phyloP scores from a whole-genome alignment of 306 rosid species.

The Herpetospermum pedunculosum region DNA sequence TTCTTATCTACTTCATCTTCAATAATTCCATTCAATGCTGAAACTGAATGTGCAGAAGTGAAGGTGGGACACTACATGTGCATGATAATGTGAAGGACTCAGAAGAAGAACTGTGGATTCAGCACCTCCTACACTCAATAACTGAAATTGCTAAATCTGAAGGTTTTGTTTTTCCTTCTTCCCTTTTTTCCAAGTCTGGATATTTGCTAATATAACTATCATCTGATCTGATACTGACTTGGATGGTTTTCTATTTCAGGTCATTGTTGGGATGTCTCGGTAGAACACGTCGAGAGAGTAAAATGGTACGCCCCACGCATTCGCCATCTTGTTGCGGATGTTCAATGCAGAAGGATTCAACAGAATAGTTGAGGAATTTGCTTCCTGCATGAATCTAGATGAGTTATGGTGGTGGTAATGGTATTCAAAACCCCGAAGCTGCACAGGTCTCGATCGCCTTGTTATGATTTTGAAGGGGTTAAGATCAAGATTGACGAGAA shows the following conservation, averaged over 20 bases:
- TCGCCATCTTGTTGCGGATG: slow-evolving; percentile 80
- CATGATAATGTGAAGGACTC: slow-evolving; percentile 80
- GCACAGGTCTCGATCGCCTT: background rate
- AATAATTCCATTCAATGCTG: background rate
- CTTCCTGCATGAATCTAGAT: background rate
- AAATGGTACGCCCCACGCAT: slow-evolving; percentile 94
- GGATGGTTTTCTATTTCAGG: slow-evolving; percentile 28
- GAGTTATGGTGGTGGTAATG: background rate
- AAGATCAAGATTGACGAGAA: background rate
- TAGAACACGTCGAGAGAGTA: slow-evolving; percentile 78
- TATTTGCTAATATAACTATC: background rate
- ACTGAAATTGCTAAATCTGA: slow-evolving; percentile 59
- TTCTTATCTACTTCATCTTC: background rate
- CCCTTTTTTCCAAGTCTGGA: background rate
- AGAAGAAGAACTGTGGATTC: slow-evolving; percentile 50
- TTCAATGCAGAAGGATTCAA: slow-evolving; percentile 45
- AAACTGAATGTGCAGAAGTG: slow-evolving; percentile 42
- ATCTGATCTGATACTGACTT: background rate
- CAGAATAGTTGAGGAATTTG: slow-evolving; percentile 11
- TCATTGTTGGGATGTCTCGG: slow-evolving; percentile 55
- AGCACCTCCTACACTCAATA: slow-evolving; percentile 43
- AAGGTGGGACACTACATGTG: slow-evolving; percentile 71
- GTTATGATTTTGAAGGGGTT: background rate
- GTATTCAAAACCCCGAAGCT: background rate
- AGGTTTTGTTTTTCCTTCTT: slow-evolving; percentile 30